Percentiles rank a stretch among this genome's conserved stretches.
These are phyloP conservation scores for Pecoramyces ruminantium DNA, from an alignment of 192 early-diverging fungal genomes.

Conservation along the genomic window DNA sequence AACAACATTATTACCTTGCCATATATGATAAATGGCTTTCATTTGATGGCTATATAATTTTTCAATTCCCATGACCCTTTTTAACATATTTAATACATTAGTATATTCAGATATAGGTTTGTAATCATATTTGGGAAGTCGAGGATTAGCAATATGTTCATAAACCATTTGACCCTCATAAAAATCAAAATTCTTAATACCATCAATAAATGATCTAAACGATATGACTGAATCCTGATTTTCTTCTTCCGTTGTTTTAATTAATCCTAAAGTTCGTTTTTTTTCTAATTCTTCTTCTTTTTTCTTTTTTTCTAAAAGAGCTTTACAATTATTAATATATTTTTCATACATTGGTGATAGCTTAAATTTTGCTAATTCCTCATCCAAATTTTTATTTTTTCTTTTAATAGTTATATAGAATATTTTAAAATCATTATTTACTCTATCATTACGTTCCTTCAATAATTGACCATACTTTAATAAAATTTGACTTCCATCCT, in stretches of 20 bases:
- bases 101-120: background rate
- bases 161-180: constrained; percentile 20
- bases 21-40: constrained; percentile 33
- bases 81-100: background rate
- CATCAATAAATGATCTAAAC: constrained; percentile 6
- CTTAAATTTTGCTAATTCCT: background rate
- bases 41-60: constrained; percentile 58
- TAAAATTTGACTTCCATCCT: background rate
- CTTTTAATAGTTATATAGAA: background rate
- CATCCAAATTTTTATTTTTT: background rate
- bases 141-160: background rate
- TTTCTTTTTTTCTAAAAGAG: background rate
- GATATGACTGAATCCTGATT: background rate
- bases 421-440: background rate
- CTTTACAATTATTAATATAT: background rate
- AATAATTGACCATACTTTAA: background rate
- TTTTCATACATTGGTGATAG: background rate
- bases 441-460: background rate
- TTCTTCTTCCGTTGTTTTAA: background rate
- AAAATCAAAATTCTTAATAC: constrained; percentile 10
- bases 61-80: constrained; percentile 6
- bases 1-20: constrained; percentile 30
- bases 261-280: background rate
- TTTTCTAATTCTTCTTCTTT: background rate
- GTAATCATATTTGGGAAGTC: constrained; percentile 4